Base-by-base conservation (phyloP, 148 eudicot species). In the Vaccinium vitisidaea region DNA sequence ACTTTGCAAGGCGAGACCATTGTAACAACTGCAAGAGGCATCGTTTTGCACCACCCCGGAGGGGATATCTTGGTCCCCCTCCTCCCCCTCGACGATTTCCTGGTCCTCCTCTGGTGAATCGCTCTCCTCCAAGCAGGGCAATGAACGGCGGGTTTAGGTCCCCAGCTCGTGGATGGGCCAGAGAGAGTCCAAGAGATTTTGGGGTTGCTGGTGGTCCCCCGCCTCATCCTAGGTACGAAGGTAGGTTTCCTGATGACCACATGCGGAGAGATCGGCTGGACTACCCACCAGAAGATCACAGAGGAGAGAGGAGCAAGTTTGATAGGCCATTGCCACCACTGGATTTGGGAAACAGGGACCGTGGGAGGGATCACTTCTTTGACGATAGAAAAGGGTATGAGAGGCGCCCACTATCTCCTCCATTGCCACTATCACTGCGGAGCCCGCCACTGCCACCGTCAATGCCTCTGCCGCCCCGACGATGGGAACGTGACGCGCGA, bases 1-100 rank as follows among this genome's bases (percentile, higher is more conserved):
- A 96, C 89, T 96, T 96, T 84, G 99, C 99, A 2, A 89, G 99
- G 87, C 92, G 99, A 25, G 98, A 96, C 59, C 80, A 81, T 86
- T 96, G 99, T 84, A 93, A 96, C 89, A 96, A 89, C 84, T 96
- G 99, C 90, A 91, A 86, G 79, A 90, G 94, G 89, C 87, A 83
- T 52, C 99, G 98, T 75, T 75, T 84, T 74, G 90, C 92, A 1
- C 91, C 95, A 73, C 98, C 92, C 49, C 87, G 97, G 80, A 90
- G 95, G 86, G 94, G 96, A 56, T 92, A 90, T 86, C 92, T 90
- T 46, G 95, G 95, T 48, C 95, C 95, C 46, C 94, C 95, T 14
- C 92, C 91, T 21, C 89, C 92, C 36, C 89, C 92, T 67, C 91
- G 94, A 36, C 93, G 96, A 8, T 91, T 90, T 73, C 95, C 93